Evolutionary conservation across 768 basidiomycete species (phyloP), one percentile per base, ranked within the genome.

Genomic region (Podaxis sp.): DNA sequence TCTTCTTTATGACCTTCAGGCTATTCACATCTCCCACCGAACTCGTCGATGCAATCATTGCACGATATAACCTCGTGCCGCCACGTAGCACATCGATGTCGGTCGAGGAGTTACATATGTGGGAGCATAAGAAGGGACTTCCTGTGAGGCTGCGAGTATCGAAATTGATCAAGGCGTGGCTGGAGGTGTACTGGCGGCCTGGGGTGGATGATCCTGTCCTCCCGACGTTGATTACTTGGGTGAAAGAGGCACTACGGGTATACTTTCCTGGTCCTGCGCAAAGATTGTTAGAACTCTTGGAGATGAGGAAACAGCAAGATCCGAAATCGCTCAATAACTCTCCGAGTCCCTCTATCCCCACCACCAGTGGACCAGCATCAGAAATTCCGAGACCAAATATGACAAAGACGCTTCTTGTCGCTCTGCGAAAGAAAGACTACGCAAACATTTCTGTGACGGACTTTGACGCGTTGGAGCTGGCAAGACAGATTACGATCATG

Each of bases 1-100:
- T 95, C 33, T 99, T 99, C 79, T 96, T 96, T 81, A 81, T 96
- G 69, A 98, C 96, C 0, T 99, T 99, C 82, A 87, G 96, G 33
- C 77, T 98, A 60, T 98, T 97, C 76, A 86, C 91, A 2, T 84
- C 89, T 0, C 91, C 97, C 1, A 57, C 76, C 6, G 87, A 91
- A 54, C 84, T 99, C 28, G 84, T 93, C 8, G 85, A 89, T 22
- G 83, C 88, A 0, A 77, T 98, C 65, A 88, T 96, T 64, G 74
- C 80, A 41, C 90, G 97, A 20, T 99, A 94, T 74, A 91, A 96
- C 69, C 78, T 96, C 50, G 77, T 85, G 41, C 88, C 91, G 4
- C 87, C 91, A 0, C 67, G 74, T 3, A 78, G 79, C 33, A 73
- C 87, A 40, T 78, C 85, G 3, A 74, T 87, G 40, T 78, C 85